phyloP scores from a whole-genome alignment of 768 basidiomycete species.

The Mycena pura region DNA sequence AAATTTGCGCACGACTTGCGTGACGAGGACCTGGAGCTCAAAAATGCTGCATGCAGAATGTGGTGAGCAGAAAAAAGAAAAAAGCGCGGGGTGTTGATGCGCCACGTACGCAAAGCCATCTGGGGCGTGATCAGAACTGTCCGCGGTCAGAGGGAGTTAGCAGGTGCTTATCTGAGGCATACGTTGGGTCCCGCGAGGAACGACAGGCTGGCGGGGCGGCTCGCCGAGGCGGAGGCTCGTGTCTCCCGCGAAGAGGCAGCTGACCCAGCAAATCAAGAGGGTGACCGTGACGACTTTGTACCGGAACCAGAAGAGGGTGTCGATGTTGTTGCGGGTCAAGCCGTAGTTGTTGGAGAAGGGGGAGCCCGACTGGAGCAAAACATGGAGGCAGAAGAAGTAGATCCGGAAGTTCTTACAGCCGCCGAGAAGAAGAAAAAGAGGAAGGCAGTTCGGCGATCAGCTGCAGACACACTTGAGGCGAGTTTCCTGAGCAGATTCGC shows the following conservation, averaged over 20 bases:
- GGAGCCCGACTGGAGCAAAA: conserved; percentile 2
- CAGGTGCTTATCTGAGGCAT: no score
- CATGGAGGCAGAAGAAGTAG: neutral
- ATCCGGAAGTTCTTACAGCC: neutral
- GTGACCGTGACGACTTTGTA: neutral
- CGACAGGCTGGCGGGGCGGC: no score
- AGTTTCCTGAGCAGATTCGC: neutral
- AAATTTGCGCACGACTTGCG: no score
- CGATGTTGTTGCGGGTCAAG: conserved; percentile 6
- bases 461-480: neutral
- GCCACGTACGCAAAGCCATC: no score
- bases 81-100: no score
- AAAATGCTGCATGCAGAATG: no score
- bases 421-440: neutral
- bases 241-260: conserved; percentile 1
- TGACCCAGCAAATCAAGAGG: neutral
- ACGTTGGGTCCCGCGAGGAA: no score
- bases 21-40: no score
- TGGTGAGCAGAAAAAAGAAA: no score
- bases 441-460: neutral
- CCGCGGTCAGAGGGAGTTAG: no score
- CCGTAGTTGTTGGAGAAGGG: conserved; percentile 1
- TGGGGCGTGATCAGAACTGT: no score
- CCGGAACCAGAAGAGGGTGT: neutral
- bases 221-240: neutral